Evolutionary conservation across 2,329 filamentous ascomycete species (phyloP).

Genomic region (Colletotrichum horii): DNA sequence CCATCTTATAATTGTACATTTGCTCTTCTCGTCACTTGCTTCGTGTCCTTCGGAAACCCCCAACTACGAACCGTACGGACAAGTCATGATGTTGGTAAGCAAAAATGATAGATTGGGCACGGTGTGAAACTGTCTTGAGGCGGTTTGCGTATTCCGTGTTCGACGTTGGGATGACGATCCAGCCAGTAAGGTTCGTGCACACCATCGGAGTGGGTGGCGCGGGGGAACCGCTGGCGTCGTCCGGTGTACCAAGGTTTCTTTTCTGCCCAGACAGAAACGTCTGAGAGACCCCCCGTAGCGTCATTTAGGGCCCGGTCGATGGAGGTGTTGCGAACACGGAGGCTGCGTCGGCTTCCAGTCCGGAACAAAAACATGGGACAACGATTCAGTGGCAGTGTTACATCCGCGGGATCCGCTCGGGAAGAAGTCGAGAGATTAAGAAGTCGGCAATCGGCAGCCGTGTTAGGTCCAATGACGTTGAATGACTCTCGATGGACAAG

Average conservation of each 20-base stretch:
- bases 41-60: neutral
- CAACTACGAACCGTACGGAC: neutral
- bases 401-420: neutral
- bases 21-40: neutral
- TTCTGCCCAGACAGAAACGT: neutral
- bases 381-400: neutral
- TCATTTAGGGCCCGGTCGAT: neutral
- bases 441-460: neutral
- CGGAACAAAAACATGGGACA: neutral
- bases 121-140: neutral
- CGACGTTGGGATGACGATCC: neutral
- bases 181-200: neutral
- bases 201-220: neutral
- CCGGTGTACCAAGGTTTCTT: constrained; percentile 3
- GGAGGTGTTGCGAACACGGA: neutral
- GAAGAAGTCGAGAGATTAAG: neutral
- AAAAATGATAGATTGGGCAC: neutral
- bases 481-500: fast-evolving
- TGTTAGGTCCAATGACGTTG: neutral
- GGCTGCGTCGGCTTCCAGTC: neutral
- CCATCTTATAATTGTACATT: neutral
- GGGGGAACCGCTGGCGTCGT: constrained; percentile 3
- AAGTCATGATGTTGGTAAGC: neutral
- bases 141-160: neutral
- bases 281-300: neutral